Base-by-base conservation (phyloP, 192 early-diverging fungal genomes). In the Piromyces finnis region DNA sequence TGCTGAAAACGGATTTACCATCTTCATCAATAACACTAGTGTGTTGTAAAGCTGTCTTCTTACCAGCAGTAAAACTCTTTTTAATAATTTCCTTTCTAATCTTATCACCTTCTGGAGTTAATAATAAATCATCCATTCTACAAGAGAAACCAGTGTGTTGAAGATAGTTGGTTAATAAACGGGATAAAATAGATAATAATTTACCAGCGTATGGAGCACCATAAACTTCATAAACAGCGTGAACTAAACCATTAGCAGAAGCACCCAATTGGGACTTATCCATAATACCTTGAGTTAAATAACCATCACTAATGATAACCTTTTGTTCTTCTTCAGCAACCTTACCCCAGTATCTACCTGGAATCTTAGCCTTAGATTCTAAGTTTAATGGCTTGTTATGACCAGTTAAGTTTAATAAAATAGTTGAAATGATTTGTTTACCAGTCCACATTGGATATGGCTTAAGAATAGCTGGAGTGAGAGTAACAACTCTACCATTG, bases 191-290 rank as follows among this genome's bases (percentile, higher is more conserved):
- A 82, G 94, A 94, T 80, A 99, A 89, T 78, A 98, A 88, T 81
- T 94, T 92, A 15, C 96, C 97, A 5, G 98, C 96, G 39, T 93
- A 92, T 12, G 88, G 87, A 6, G 95, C 86, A 78, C 95, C 94
- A 87, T 98, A 98, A 28, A 97, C 88, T 85, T 99, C 96, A 83
- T 97, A 97, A 32, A 96, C 90, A 36, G 94, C 93, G 87, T 99
- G 98, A 28, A 99, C 93, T 37, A 99, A 85, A 84, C 98, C 98
- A 84, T 92, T 92, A 1, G 93, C 87, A 81, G 93, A 90, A 5
- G 96, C 95, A 84, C 98, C 98, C 82, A 98, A 96, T 85, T 98
- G 97, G 28, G 94, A 92, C 87, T 98, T 98, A 89, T 98, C 97
- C 29, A 99, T 88, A 16, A 99, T 92, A 81, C 98, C 98, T 7